Percentiles rank a stretch among this genome's conserved stretches.
Conservation (phyloP, 164 flowering plant genomes). For the Sedum album region DNA sequence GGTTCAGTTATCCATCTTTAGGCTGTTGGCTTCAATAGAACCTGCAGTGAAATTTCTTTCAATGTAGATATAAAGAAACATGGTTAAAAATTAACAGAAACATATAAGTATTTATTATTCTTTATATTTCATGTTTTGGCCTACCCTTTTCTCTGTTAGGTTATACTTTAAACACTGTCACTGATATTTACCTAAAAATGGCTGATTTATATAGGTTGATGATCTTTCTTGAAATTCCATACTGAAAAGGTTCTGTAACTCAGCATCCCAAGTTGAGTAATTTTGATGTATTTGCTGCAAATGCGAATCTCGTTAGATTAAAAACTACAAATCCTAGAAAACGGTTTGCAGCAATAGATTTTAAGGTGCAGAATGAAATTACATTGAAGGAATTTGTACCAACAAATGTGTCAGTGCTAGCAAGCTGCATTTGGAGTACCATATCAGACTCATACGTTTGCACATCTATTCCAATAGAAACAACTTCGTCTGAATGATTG, state of each 20-base stretch:
- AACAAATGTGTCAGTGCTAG: slow-evolving; percentile 46
- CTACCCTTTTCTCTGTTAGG: background rate
- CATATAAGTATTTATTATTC: background rate
- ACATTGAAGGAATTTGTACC: slow-evolving; percentile 64
- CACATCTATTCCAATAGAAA: slow-evolving; percentile 41
- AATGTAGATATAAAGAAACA: background rate
- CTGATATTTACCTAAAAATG: slow-evolving; percentile 38
- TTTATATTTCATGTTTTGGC: background rate
- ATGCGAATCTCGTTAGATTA: background rate
- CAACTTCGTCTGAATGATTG: slow-evolving; percentile 25
- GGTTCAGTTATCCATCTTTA: slow-evolving; percentile 59
- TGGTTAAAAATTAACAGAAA: background rate
- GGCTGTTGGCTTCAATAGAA: slow-evolving; percentile 29
- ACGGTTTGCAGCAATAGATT: background rate
- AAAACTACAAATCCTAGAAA: background rate
- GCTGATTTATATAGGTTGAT: slow-evolving; percentile 37
- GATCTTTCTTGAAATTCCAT: slow-evolving; percentile 48
- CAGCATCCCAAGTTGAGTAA: slow-evolving; percentile 54
- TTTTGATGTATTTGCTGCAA: slow-evolving; percentile 19
- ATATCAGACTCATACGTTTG: slow-evolving; percentile 36
- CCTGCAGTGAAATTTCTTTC: slow-evolving; percentile 26
- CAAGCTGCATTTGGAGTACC: slow-evolving; percentile 42
- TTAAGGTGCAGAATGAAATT: slow-evolving; percentile 16
- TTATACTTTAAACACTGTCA: slow-evolving; percentile 6
- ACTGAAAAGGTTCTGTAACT: slow-evolving; percentile 46